These are phyloP conservation scores for Xylaria intraflava DNA, from an alignment of 495 filamentous ascomycete species.

Conservation along the genomic window DNA sequence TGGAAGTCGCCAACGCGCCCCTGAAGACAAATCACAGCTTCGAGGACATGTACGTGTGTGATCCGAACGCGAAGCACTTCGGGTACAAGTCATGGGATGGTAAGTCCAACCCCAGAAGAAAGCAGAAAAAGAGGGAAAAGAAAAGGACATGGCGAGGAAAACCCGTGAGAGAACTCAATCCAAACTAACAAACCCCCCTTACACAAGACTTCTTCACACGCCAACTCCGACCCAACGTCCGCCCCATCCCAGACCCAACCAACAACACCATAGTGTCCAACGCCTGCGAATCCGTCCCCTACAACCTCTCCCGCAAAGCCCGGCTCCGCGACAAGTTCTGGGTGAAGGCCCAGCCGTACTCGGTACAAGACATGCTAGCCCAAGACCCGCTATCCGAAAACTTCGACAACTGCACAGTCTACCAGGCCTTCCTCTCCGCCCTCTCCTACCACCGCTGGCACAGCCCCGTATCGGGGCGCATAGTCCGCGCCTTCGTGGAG, in stretches of 20 bases:
- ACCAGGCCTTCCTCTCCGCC: slow-evolving; percentile 60
- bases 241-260: slow-evolving; percentile 52
- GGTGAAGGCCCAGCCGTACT: slow-evolving; percentile 64
- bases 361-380: slow-evolving; percentile 55
- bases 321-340: slow-evolving; percentile 54
- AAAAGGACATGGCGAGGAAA: no score
- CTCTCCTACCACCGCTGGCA: slow-evolving; percentile 69
- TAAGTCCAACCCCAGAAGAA: slow-evolving; percentile 11
- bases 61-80: slow-evolving; percentile 42
- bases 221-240: slow-evolving; percentile 43
- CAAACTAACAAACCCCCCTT: background rate
- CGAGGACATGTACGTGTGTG: slow-evolving; percentile 47
- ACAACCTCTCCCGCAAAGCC: slow-evolving; percentile 36
- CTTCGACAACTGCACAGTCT: slow-evolving; percentile 57
- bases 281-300: slow-evolving; percentile 59
- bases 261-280: slow-evolving; percentile 54
- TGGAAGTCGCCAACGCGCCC: slow-evolving; percentile 42
- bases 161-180: no score
- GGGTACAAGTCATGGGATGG: slow-evolving; percentile 68
- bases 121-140: background rate
- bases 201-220: slow-evolving; percentile 73
- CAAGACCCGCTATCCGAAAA: slow-evolving; percentile 43
- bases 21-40: slow-evolving; percentile 39
- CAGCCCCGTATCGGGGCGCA: slow-evolving; percentile 51
- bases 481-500: slow-evolving; percentile 48